Conservation (phyloP, 495 filamentous ascomycete genomes). For the Aspergillus nidulans region DNA sequence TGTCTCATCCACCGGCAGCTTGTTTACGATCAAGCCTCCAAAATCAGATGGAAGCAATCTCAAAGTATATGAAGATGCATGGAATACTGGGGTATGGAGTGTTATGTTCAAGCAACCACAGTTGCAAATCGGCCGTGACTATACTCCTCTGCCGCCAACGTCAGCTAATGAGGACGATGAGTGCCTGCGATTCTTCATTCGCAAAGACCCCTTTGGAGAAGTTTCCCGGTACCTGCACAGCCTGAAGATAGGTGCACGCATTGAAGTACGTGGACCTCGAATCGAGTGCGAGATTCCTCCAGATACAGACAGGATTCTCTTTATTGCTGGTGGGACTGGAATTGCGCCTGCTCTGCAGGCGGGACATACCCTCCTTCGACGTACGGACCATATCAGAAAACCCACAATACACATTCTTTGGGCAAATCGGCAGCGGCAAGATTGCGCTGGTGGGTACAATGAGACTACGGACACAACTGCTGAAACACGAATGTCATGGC, state of each 20-base stretch:
- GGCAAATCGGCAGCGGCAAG: constrained; percentile 58
- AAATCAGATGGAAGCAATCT: constrained; percentile 32
- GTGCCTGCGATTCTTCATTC: constrained; percentile 52
- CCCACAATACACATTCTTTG: constrained; percentile 59
- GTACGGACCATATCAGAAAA: constrained; percentile 20
- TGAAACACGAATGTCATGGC: constrained; percentile 27
- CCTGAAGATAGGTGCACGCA: constrained; percentile 52
- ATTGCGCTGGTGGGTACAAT: constrained; percentile 47
- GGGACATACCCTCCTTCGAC: constrained; percentile 52
- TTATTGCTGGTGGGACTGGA: constrained; percentile 89
- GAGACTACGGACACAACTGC: constrained; percentile 25
- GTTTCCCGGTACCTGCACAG: constrained; percentile 66
- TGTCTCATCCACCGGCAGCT: constrained; percentile 69
- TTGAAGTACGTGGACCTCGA: constrained; percentile 76
- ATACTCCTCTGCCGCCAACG: constrained; percentile 74
- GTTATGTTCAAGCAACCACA: constrained; percentile 93
- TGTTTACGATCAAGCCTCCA: constrained; percentile 63
- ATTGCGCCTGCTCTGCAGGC: constrained; percentile 88
- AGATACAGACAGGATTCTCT: constrained; percentile 58
- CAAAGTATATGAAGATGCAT: constrained; percentile 46
- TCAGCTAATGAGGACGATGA: constrained; percentile 29
- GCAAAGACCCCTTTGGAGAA: constrained; percentile 51
- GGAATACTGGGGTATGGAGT: constrained; percentile 68
- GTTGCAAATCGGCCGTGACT: constrained; percentile 79
- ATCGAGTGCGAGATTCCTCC: constrained; percentile 60